Evolutionary conservation across 1,284 basidiomycete species (phyloP), one percentile per base, ranked within the genome.

Genomic region (Rugosomyces carneus): DNA sequence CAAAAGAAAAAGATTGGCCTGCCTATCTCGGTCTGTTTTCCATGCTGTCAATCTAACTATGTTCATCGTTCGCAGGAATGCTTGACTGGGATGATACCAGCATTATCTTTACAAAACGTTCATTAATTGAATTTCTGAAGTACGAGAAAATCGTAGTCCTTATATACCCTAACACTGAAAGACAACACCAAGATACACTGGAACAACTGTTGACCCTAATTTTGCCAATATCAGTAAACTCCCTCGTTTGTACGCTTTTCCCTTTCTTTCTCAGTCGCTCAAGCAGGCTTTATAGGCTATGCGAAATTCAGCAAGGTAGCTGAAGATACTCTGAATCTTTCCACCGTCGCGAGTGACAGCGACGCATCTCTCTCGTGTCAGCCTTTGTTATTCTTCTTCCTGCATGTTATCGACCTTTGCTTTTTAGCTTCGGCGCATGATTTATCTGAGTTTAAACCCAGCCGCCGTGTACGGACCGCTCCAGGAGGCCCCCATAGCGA

Each of bases 101-200:
- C 46, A 83, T 87, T 47, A 75, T 87, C 26, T 86, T 87, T 60
- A 86, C 82, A 3, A 87, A 87, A 59, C 75, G 84, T 23, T 67
- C 75, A 36, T 66, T 87, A 51, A 70, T 85, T 44, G 84, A 87
- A 58, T 87, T 87, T 58, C 66, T 86, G 49, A 85, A 81, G 82
- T 84, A 62, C 56, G 72, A 36, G n/a, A 35, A 44, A 31, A 21
- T 44, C 37, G 42, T 23, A 35, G 45, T 45, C 7, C 37, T 40
- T 34, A 43, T 27, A 45, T 26, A 35, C 26, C 27, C 44, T n/a
- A n/a, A n/a, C n/a, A 37, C 44, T 47, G 44, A 44, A 46, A 42
- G 54, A 51, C 44, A 7, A 23, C 21, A 23, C n/a, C n/a, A n/a
- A 78, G 83, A 61, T 83, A 84, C 56, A 73, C 78, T 26, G 84